These are phyloP conservation scores for Xylariaceae sp. DNA, from an alignment of 2,329 filamentous ascomycete species.

Conservation along the genomic window DNA sequence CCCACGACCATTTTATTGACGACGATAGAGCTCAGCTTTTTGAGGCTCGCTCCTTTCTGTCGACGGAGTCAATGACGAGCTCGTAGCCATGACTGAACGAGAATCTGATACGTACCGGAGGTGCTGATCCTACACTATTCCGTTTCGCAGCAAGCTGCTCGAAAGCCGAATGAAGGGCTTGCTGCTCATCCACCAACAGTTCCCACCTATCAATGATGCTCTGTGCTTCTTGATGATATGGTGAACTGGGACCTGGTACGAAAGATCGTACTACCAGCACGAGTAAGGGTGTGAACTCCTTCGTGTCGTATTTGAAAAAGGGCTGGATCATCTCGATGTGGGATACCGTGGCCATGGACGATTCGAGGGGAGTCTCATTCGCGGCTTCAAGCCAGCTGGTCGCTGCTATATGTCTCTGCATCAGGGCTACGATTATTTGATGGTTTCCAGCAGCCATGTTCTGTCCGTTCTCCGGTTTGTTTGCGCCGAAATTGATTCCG, in stretches of 20 bases:
- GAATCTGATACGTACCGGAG: constrained; percentile 9
- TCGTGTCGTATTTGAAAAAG: constrained; percentile 50
- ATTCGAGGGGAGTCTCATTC: constrained; percentile 35
- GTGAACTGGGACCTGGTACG: constrained; percentile 42
- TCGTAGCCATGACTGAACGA: too few relatives aligned
- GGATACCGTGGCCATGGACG: constrained; percentile 57
- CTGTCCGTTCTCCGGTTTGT: constrained; percentile 48
- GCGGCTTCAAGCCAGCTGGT: constrained; percentile 50
- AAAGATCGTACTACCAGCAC: constrained; percentile 68
- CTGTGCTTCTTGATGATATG: constrained; percentile 56
- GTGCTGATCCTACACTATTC: constrained; percentile 35
- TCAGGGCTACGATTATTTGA: constrained; percentile 43
- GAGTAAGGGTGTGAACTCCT: constrained; percentile 49
- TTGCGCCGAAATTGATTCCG: constrained; percentile 64
- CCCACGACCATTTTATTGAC: constrained; percentile 65
- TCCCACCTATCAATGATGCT: constrained; percentile 83
- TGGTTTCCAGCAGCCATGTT: constrained; percentile 35
- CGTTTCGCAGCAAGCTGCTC: constrained; percentile 63
- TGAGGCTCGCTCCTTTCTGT: constrained; percentile 34
- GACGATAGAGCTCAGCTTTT: constrained; percentile 58
- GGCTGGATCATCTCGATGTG: constrained; percentile 67
- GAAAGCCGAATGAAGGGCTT: constrained; percentile 66
- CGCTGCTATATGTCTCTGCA: constrained; percentile 48
- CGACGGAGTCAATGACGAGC: constrained; percentile 8
- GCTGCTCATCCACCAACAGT: constrained; percentile 57